Evolutionary conservation across 208 protist genomes (phyloP).

Genomic region (Leishmania lainsoni): DNA sequence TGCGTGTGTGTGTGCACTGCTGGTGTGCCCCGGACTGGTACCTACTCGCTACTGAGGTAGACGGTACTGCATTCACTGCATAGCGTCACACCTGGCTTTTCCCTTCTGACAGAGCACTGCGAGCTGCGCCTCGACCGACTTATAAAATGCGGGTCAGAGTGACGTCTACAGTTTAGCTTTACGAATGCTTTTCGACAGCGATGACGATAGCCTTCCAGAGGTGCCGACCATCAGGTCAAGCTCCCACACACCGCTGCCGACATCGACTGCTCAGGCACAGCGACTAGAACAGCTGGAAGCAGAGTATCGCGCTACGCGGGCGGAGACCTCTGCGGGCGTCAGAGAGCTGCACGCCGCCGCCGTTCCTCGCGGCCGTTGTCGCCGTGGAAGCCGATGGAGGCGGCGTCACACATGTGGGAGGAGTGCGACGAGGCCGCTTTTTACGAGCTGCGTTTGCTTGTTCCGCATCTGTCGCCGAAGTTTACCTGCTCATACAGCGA

Average conservation of each 20-base stretch:
- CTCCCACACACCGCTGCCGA: background rate
- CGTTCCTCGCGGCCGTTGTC: background rate
- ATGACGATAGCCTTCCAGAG: constrained; percentile 48
- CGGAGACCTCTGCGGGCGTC: background rate
- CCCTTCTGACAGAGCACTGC: background rate
- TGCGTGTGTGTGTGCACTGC: background rate
- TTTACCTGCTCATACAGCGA: constrained; percentile 73
- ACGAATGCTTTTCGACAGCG: constrained; percentile 38
- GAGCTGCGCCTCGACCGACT: background rate
- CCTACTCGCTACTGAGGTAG: no score
- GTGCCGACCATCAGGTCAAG: constrained; percentile 32
- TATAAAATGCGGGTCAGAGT: background rate
- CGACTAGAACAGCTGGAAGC: constrained; percentile 55
- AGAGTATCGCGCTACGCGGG: constrained; percentile 22
- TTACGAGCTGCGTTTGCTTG: constrained; percentile 61
- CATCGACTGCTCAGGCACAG: constrained; percentile 30
- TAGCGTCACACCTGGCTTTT: background rate
- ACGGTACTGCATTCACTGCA: background rate
- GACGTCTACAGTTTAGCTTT: background rate
- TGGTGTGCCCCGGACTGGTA: background rate
- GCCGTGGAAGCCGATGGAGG: background rate
- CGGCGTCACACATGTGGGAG: constrained; percentile 9
- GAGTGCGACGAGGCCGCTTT: constrained; percentile 30
- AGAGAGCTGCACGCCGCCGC: background rate
- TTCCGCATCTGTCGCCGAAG: constrained; percentile 73